These are phyloP conservation scores for Monascus ruber DNA, from an alignment of 2,329 filamentous ascomycete genomes.

Conservation along the genomic window DNA sequence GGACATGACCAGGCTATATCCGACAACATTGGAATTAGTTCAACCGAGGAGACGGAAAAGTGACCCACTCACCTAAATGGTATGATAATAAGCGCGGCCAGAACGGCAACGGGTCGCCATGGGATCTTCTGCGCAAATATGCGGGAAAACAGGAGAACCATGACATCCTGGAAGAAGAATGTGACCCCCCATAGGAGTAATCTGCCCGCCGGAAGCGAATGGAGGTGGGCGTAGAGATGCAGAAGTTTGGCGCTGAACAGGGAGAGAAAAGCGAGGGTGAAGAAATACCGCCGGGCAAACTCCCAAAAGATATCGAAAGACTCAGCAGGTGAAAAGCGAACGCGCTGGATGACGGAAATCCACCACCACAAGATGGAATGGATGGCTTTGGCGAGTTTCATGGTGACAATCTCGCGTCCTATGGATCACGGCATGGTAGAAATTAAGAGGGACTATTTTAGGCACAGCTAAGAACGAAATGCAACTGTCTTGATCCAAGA, in stretches of 20 bases:
- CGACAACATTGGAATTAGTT: not conserved
- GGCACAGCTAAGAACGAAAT: no score
- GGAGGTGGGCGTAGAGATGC: constrained; percentile 17
- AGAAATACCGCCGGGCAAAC: constrained; percentile 20
- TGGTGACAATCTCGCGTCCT: not conserved
- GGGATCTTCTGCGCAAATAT: constrained; percentile 12
- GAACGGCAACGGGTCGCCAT: constrained; percentile 9
- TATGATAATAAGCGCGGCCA: constrained; percentile 13
- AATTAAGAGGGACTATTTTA: no score
- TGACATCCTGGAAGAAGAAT: constrained; percentile 21
- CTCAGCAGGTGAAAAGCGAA: not conserved
- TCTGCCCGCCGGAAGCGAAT: constrained; percentile 12
- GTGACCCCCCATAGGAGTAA: constrained; percentile 17
- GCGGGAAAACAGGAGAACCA: constrained; percentile 13
- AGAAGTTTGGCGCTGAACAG: constrained; percentile 16
- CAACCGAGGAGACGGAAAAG: not conserved
- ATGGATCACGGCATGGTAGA: no score
- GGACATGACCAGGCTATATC: constrained; percentile 16
- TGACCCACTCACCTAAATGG: constrained; percentile 15
- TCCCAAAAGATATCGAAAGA: constrained; percentile 15
- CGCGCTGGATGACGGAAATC: not conserved
- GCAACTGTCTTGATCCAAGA: no score
- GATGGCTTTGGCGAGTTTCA: not conserved
- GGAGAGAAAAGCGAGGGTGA: constrained; percentile 15
- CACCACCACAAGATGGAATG: not conserved